Conservation (phyloP, 192 early-diverging fungal genomes). For the Tieghemiomyces parasiticus region DNA sequence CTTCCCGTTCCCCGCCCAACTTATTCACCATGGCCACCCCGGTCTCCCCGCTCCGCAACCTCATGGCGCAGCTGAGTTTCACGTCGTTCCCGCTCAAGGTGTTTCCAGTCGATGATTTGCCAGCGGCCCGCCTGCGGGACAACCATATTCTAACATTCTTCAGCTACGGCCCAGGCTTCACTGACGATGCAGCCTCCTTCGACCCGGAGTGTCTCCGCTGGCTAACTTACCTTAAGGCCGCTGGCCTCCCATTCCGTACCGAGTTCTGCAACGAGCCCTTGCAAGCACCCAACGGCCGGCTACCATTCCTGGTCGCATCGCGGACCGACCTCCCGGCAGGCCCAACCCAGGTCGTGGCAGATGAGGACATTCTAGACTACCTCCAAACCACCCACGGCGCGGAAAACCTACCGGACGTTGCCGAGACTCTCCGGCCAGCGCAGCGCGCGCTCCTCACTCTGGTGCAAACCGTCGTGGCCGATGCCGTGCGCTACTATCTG, state of each 20-base stretch:
- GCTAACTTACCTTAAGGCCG: background rate
- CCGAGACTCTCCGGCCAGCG: background rate
- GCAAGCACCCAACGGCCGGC: background rate
- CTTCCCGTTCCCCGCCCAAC: no score
- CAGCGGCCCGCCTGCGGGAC: background rate
- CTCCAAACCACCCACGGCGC: background rate
- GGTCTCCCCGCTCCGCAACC: background rate
- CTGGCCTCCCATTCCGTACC: background rate
- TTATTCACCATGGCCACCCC: slow-evolving; percentile 5
- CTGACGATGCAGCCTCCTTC: background rate
- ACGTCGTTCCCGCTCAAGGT: slow-evolving; percentile 1
- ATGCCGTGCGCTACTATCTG: background rate
- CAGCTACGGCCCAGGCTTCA: slow-evolving; percentile 6
- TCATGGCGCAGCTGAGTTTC: background rate
- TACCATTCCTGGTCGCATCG: slow-evolving; percentile 1
- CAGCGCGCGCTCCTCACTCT: background rate
- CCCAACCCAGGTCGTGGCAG: background rate
- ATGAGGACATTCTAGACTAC: background rate
- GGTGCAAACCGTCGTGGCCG: background rate
- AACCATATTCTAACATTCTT: background rate
- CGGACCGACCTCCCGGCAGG: no score
- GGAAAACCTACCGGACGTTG: background rate
- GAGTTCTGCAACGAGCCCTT: slow-evolving; percentile 9
- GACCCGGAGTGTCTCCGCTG: background rate
- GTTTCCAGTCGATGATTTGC: background rate